These are phyloP conservation scores for Mycena maculata DNA, from an alignment of 768 basidiomycete genomes.

Conservation along the genomic window DNA sequence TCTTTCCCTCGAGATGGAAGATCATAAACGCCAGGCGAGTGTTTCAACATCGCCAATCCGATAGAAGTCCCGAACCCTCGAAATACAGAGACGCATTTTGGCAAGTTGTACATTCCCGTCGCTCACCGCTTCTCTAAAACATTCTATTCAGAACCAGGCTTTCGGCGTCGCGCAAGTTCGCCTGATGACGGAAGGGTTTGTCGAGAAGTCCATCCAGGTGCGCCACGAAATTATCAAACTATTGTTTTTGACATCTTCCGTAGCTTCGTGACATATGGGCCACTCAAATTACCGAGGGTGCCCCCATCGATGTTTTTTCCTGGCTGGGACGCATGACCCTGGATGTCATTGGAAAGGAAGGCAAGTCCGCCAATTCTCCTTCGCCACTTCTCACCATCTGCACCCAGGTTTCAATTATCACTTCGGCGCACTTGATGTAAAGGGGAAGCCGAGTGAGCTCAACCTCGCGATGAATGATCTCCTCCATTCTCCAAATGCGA, in stretches of 20 bases:
- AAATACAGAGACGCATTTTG: conserved; percentile 4
- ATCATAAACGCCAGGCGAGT: conserved; percentile 18
- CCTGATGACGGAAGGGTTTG: conserved; percentile 49
- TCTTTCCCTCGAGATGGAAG: not conserved
- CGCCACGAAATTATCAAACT: no score
- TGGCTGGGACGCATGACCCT: conserved; percentile 52
- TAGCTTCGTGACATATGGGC: conserved; percentile 51
- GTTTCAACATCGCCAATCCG: not conserved
- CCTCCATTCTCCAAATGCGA: conserved; percentile 27
- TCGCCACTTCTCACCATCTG: not conserved
- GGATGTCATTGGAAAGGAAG: conserved; percentile 57
- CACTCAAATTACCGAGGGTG: conserved; percentile 36
- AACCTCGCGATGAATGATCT: conserved; percentile 47
- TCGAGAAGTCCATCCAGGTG: conserved; percentile 51
- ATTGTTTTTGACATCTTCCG: not conserved
- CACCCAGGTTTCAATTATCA: conserved; percentile 42
- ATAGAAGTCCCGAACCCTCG: not conserved
- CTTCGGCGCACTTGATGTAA: conserved; percentile 45
- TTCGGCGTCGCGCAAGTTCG: conserved; percentile 58
- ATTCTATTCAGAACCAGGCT: conserved; percentile 53
- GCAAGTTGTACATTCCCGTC: not conserved
- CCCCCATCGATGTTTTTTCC: conserved; percentile 44
- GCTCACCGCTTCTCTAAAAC: not conserved
- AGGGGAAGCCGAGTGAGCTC: conserved; percentile 43
- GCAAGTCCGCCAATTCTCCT: conserved; percentile 31